Evolutionary conservation across 2,329 filamentous ascomycete species (phyloP).

Genomic region (Amauroascus verrucosus): DNA sequence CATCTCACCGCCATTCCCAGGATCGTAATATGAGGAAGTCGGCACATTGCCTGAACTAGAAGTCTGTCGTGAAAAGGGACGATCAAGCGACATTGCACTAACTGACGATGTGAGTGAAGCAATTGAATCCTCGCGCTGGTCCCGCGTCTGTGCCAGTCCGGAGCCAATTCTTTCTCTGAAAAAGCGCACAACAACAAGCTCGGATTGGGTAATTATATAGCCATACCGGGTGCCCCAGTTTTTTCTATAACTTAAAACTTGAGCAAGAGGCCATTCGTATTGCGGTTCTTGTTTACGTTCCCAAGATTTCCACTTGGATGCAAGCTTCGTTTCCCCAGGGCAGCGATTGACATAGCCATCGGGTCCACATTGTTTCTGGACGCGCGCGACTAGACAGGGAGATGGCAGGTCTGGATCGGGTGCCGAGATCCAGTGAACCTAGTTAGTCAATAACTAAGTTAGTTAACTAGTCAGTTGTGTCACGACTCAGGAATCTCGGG

Average conservation of each 20-base stretch:
- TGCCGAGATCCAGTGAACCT: no score
- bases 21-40: background rate
- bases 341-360: background rate
- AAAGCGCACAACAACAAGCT: conserved; percentile 11
- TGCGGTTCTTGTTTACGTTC: background rate
- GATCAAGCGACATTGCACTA: conserved; percentile 6
- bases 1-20: background rate
- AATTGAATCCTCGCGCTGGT: background rate
- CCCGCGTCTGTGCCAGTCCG: conserved; percentile 6
- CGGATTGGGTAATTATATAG: conserved; percentile 12
- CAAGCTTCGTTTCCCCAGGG: conserved; percentile 10
- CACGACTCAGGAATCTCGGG: no score
- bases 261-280: conserved; percentile 7
- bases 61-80: background rate
- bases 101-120: background rate
- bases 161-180: conserved; percentile 2
- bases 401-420: no score
- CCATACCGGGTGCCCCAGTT: conserved; percentile 11
- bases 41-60: background rate
- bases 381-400: no score
- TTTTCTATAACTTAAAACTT: background rate
- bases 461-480: no score
- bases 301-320: conserved; percentile 4
- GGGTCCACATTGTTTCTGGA: no score
- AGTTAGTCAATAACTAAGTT: no score